Percentiles rank a stretch among this genome's conserved stretches.
Conservation (phyloP, 2,329 filamentous ascomycete species). For the Cryphonectria nitschkei region DNA sequence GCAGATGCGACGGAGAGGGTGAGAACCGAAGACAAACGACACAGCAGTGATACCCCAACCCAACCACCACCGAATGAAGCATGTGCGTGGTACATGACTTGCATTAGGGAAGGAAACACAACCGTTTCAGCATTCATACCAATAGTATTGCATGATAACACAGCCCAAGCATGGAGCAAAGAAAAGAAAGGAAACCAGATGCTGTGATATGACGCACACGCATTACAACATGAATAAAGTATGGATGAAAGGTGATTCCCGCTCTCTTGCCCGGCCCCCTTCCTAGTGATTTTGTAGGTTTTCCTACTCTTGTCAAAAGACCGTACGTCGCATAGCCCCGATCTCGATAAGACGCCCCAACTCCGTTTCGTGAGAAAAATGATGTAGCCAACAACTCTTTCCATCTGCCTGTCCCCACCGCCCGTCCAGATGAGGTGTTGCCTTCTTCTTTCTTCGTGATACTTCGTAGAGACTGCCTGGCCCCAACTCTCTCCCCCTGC, state of each 20-base stretch:
- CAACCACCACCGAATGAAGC: background rate
- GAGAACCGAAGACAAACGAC: background rate
- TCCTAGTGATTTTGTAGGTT: background rate
- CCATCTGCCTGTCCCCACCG: background rate
- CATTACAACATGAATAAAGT: slow-evolving; percentile 26
- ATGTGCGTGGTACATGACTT: background rate
- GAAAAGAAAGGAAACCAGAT: background rate
- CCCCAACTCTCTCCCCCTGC: background rate
- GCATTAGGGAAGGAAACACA: background rate
- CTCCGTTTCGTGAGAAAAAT: slow-evolving; percentile 22
- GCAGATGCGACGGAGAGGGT: slow-evolving; percentile 43
- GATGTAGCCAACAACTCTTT: slow-evolving; percentile 1
- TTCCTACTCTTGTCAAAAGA: slow-evolving; percentile 4
- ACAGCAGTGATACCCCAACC: slow-evolving; percentile 20
- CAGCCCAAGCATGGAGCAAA: background rate
- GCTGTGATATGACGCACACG: slow-evolving; percentile 6
- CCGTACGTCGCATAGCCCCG: slow-evolving; percentile 13
- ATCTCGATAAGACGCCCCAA: slow-evolving; percentile 19
- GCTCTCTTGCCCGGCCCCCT: background rate
- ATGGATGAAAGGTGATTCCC: slow-evolving; percentile 17
- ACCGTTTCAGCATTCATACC: background rate
- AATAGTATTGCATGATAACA: slow-evolving; percentile 4
- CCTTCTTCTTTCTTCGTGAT: background rate
- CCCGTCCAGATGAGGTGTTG: background rate
- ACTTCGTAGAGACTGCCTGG: background rate